Evolutionary conservation across 164 flowering plant species (phyloP).

Genomic region (Tetracentron sinense): DNA sequence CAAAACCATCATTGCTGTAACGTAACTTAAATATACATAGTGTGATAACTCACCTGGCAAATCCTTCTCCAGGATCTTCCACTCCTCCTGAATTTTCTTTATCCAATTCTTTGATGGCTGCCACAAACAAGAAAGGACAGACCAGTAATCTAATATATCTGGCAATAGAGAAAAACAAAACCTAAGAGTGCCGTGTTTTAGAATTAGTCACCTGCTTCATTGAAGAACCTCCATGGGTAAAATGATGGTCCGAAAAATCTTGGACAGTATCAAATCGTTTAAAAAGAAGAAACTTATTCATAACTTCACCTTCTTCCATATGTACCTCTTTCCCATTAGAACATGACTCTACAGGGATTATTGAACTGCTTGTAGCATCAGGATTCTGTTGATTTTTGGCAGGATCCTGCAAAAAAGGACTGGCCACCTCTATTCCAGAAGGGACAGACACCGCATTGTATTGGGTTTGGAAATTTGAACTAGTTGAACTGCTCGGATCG

Average conservation of each 20-base stretch:
- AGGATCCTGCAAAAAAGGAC: slow-evolving; percentile 1
- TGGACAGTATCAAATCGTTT: slow-evolving; percentile 45
- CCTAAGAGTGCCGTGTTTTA: neutral
- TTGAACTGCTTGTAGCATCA: slow-evolving; percentile 24
- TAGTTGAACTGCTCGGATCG: neutral
- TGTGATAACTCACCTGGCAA: slow-evolving; percentile 23
- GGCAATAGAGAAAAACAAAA: neutral
- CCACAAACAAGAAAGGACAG: slow-evolving; percentile 17
- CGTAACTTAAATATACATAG: neutral
- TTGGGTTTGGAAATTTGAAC: neutral
- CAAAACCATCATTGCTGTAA: neutral
- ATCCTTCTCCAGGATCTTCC: slow-evolving; percentile 29
- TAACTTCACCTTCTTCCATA: slow-evolving; percentile 11
- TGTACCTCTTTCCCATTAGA: slow-evolving; percentile 5
- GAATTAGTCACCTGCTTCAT: slow-evolving; percentile 22
- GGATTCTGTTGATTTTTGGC: neutral
- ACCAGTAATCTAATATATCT: neutral
- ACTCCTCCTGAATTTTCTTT: slow-evolving; percentile 31
- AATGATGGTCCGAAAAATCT: slow-evolving; percentile 48
- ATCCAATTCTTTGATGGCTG: slow-evolving; percentile 25
- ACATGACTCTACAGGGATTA: slow-evolving; percentile 2
- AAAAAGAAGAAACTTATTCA: slow-evolving; percentile 25
- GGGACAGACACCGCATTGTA: neutral
- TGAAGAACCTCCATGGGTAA: neutral
- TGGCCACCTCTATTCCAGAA: neutral